Percentiles rank a stretch among this genome's conserved stretches.
These are phyloP conservation scores for Alternaria solani DNA, from an alignment of 2,329 filamentous ascomycete genomes.

Conservation along the genomic window DNA sequence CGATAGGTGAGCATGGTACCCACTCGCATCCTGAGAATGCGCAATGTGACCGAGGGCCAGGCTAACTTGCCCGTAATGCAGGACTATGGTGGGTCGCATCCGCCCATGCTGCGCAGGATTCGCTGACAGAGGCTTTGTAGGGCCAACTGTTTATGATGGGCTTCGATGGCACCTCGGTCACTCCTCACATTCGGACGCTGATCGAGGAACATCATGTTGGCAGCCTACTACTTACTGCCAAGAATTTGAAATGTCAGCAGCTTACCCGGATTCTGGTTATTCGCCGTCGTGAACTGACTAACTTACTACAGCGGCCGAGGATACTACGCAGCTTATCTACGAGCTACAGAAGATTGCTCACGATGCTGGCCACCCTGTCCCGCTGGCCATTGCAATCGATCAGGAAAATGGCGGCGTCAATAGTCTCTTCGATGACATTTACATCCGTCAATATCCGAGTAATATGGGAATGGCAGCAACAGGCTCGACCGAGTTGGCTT, in stretches of 20 bases:
- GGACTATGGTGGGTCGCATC: conserved; percentile 53
- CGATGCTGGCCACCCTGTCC: conserved; percentile 87
- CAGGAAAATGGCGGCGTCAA: conserved; percentile 99
- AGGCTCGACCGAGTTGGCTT: conserved; percentile 82
- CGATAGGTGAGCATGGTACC: conserved; percentile 68
- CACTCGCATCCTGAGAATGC: conserved; percentile 28
- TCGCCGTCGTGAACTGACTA: conserved; percentile 22
- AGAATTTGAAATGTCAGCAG: conserved; percentile 80
- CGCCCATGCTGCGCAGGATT: conserved; percentile 26
- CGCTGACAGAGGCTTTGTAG: conserved; percentile 60
- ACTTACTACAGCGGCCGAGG: conserved; percentile 76
- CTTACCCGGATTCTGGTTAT: conserved; percentile 14
- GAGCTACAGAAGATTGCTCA: conserved; percentile 93
- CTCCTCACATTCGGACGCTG: conserved; percentile 79
- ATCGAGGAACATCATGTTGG: conserved; percentile 88
- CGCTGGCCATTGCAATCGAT: conserved; percentile 88
- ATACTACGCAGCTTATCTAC: conserved; percentile 85
- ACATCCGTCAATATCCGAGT: conserved; percentile 94
- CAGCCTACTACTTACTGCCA: conserved; percentile 83
- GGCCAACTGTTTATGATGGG: conserved; percentile 84
- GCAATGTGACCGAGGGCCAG: conserved; percentile 35
- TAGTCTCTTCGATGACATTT: conserved; percentile 93
- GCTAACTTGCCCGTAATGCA: conserved; percentile 51
- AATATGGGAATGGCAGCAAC: conserved; percentile 97
- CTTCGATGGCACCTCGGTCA: conserved; percentile 85